phyloP scores from a whole-genome alignment of 768 basidiomycete genomes.

The Pulveroboletus sp. region DNA sequence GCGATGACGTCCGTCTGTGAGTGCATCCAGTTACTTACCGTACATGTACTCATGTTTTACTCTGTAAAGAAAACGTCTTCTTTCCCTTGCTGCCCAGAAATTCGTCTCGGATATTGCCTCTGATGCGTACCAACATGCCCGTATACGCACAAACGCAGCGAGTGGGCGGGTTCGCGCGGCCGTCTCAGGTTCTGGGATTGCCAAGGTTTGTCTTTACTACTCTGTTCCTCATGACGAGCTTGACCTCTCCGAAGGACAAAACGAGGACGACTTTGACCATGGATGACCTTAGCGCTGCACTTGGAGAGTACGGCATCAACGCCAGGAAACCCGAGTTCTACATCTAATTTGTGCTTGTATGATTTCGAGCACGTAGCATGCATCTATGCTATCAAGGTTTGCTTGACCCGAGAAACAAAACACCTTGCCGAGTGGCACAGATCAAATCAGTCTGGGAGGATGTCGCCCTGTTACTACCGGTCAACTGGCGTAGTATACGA shows the following conservation, averaged over 20 bases:
- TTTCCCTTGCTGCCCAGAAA: conserved; percentile 95
- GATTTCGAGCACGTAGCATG: neutral
- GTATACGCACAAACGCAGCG: conserved; percentile 85
- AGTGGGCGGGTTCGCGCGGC: conserved; percentile 64
- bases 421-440: neutral
- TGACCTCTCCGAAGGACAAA: conserved; percentile 55
- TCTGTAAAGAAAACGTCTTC: conserved; percentile 73
- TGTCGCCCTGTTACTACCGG: neutral
- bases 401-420: conserved; percentile 1
- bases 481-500: neutral
- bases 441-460: neutral
- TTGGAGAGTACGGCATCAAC: conserved; percentile 95
- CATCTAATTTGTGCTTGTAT: conserved; percentile 40
- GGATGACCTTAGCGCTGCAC: conserved; percentile 92
- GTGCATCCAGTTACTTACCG: conserved; percentile 23
- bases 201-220: conserved; percentile 47
- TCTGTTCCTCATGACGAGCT: conserved; percentile 1
- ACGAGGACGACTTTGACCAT: conserved; percentile 93
- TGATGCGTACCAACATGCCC: conserved; percentile 96
- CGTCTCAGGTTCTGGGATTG: conserved; percentile 51
- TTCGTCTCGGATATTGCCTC: conserved; percentile 96
- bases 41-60: neutral
- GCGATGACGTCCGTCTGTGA: conserved; percentile 88
- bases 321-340: conserved; percentile 94
- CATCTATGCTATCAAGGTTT: conserved; percentile 1